Conservation (phyloP, 108 stramenopile genomes). For the Pseudonitzschia multiseries region DNA sequence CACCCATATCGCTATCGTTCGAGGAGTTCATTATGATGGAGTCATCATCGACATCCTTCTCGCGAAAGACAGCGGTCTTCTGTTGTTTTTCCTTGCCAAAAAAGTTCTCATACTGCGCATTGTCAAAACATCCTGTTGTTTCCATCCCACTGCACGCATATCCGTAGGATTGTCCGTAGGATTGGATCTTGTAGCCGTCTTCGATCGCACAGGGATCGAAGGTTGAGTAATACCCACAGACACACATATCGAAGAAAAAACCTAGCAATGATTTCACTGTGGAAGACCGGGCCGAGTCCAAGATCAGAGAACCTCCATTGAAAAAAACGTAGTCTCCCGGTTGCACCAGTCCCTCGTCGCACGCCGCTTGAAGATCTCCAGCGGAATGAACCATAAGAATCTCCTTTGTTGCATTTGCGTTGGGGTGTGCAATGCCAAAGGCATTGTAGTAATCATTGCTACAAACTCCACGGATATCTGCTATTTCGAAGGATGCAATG, state of each 20-base stretch:
- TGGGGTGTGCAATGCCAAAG: slow-evolving; percentile 5
- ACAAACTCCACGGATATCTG: slow-evolving; percentile 75
- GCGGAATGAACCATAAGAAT: slow-evolving; percentile 81
- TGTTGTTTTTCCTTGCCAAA: slow-evolving; percentile 12
- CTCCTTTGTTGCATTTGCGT: slow-evolving; percentile 52
- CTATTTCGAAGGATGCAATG: slow-evolving; percentile 67
- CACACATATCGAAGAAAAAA: slow-evolving; percentile 22
- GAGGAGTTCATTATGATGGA: background rate
- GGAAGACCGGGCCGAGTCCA: slow-evolving; percentile 8
- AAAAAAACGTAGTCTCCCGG: slow-evolving; percentile 80
- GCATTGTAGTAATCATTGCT: background rate
- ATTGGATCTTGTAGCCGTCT: slow-evolving; percentile 56
- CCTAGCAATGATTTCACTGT: slow-evolving; percentile 46
- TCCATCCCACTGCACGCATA: slow-evolving; percentile 2
- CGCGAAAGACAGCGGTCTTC: slow-evolving; percentile 22
- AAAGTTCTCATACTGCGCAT: slow-evolving; percentile 18
- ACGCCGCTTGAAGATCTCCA: slow-evolving; percentile 78
- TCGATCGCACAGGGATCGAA: slow-evolving; percentile 65
- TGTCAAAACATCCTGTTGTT: slow-evolving; percentile 2
- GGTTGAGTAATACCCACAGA: slow-evolving; percentile 6
- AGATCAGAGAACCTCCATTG: slow-evolving; percentile 73
- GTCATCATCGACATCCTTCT: slow-evolving; percentile 8
- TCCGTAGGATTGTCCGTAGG: slow-evolving; percentile 59
- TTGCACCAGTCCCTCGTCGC: slow-evolving; percentile 60
- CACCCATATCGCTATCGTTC: background rate